Percentiles rank a stretch among this genome's conserved stretches.
These are phyloP conservation scores for Helicostylum pulchrum DNA, from an alignment of 192 early-diverging fungal species.

Conservation along the genomic window DNA sequence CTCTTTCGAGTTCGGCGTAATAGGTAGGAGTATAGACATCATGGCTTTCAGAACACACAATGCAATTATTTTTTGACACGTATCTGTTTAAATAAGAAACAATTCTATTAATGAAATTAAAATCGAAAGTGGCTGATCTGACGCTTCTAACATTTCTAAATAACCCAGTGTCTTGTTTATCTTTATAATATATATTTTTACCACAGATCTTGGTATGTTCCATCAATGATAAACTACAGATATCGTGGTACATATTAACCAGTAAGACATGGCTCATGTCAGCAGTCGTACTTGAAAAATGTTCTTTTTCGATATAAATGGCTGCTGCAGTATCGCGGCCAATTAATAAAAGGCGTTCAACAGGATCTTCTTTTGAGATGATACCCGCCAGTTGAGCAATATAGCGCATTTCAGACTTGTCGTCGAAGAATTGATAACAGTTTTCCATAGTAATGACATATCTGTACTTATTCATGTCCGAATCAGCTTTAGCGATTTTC, in stretches of 20 bases:
- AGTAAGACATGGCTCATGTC: background rate
- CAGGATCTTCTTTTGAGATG: constrained; percentile 31
- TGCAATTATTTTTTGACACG: background rate
- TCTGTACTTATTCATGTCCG: background rate
- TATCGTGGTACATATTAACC: background rate
- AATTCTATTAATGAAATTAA: constrained; percentile 2
- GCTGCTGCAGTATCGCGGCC: constrained; percentile 43
- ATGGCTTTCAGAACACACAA: background rate
- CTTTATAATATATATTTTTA: background rate
- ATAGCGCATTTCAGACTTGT: constrained; percentile 39
- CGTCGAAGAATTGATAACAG: background rate
- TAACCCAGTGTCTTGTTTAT: background rate
- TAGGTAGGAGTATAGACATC: background rate
- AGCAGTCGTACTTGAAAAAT: background rate
- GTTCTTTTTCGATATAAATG: constrained; percentile 37
- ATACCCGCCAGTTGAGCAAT: constrained; percentile 38
- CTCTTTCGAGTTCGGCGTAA: background rate
- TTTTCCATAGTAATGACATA: constrained; percentile 12
- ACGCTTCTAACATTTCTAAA: constrained; percentile 7
- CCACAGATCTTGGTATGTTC: background rate
- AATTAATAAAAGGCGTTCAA: constrained; percentile 38
- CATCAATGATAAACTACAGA: background rate
- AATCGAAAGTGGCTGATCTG: background rate
- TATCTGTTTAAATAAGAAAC: constrained; percentile 1
- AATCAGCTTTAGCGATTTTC: background rate